Base-by-base conservation (phyloP, 345 rosid genomes). In the Eucalyptus sp. region DNA sequence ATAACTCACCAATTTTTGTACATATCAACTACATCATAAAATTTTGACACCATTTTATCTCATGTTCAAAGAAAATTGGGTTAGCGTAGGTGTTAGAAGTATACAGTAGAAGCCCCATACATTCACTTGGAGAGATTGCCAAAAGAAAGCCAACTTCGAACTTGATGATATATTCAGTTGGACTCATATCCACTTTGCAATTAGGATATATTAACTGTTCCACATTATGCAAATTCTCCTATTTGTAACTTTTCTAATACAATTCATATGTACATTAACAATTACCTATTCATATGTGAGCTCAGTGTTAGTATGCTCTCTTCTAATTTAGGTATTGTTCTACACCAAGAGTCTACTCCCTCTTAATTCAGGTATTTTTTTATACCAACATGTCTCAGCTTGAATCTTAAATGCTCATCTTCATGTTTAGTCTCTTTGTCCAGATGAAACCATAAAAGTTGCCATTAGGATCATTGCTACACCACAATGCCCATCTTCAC, bases 81-180 rank as follows among this genome's bases (percentile, higher is more conserved):
- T 71, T 12, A 18, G 22, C 5, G 3, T 9, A 16, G 10, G 79
- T 68, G 79, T 31, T 71, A 18, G 46, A 11, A 37, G 46, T 22
- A 68, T 31, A 8, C 3, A 17, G 0, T 4, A 18, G 0, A 68
- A 68, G 24, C 37, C 17, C 12, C 0, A 68, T 31, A 31, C 12
- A 4, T 31, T 66, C 41, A 31, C 24, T 9, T 31, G 24, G 71
- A 64, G 33, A 64, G 17, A 64, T 64, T 2, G 3, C 10, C 71
- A 60, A 60, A 6, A 27, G n/a, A 60, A 27, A 60, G 8, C 8
- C 16, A 31, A 66, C 43, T 66, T 10, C 22, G 1, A 71, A 24
- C 46, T 43, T 4, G 14, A 71, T 25, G 18, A 71, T 22, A 71
- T 37, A 71, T 71, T 33, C 13, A 10, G 3, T 71, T 10, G 7